These are phyloP conservation scores for Leucogyrophana mollusca DNA, from an alignment of 768 basidiomycete species.

Conservation along the genomic window DNA sequence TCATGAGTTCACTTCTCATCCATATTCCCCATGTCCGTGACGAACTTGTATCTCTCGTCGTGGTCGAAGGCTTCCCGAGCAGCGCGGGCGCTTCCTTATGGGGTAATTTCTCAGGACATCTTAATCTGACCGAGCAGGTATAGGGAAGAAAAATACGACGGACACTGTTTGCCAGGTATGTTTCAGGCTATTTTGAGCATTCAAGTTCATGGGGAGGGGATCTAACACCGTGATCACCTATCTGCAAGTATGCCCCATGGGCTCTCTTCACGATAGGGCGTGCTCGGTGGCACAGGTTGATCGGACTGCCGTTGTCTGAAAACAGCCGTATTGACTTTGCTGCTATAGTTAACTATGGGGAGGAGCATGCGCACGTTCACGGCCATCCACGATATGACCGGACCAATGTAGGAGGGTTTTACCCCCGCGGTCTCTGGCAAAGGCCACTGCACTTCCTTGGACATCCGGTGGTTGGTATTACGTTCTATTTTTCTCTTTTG, in stretches of 20 bases:
- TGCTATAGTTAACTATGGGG: slow-evolving; percentile 45
- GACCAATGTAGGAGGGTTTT: slow-evolving; percentile 36
- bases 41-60: slow-evolving; percentile 34
- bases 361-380: slow-evolving; percentile 36
- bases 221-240: background rate
- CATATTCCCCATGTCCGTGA: background rate
- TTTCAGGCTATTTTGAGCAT: no score
- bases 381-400: slow-evolving; percentile 44
- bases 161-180: slow-evolving; percentile 19
- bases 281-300: slow-evolving; percentile 47
- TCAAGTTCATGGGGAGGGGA: no score
- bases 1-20: no score
- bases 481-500: background rate
- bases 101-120: slow-evolving; percentile 37
- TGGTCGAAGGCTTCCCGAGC: slow-evolving; percentile 50
- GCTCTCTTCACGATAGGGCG: slow-evolving; percentile 52
- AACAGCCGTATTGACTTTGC: background rate
- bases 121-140: slow-evolving; percentile 21
- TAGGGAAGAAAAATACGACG: slow-evolving; percentile 4
- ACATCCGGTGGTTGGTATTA: slow-evolving; percentile 43
- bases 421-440: slow-evolving; percentile 44
- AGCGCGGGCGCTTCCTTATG: slow-evolving; percentile 35
- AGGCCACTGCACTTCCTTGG: slow-evolving; percentile 49
- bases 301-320: background rate
- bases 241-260: slow-evolving; percentile 43